These are phyloP conservation scores for Fusarium sacchari DNA, from an alignment of 2,329 filamentous ascomycete species.

Conservation along the genomic window DNA sequence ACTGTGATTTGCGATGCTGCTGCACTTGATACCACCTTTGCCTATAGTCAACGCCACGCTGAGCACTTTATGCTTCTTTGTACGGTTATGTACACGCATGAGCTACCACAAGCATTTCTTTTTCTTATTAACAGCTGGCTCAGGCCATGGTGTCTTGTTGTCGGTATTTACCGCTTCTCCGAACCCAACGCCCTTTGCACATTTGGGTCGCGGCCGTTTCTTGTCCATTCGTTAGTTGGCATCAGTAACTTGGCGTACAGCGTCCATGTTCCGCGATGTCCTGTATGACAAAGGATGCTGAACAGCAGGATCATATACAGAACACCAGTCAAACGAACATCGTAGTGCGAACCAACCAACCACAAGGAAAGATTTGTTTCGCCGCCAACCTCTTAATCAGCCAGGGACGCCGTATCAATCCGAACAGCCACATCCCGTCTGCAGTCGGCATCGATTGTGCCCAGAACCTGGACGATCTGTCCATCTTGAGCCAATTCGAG, in stretches of 20 bases:
- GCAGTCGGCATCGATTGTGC: background rate
- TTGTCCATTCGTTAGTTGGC: background rate
- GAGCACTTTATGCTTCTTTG: background rate
- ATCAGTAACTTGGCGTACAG: background rate
- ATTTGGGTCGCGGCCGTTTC: background rate
- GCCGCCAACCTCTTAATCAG: rapidly evolving
- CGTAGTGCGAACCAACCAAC: too few species aligned
- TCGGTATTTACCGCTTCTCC: background rate
- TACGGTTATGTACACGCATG: background rate
- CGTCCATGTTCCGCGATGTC: background rate
- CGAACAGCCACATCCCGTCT: background rate
- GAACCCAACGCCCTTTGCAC: background rate
- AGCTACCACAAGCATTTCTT: rapidly evolving
- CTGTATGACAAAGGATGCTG: background rate
- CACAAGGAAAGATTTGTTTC: background rate
- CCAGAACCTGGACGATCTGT: background rate
- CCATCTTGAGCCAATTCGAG: background rate
- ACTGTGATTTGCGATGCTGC: background rate
- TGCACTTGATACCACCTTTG: background rate
- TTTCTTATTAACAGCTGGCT: background rate
- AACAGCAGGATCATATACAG: background rate
- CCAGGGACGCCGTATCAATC: background rate
- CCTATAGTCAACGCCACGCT: too few species aligned
- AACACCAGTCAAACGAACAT: background rate
- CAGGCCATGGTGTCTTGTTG: background rate